phyloP scores from a whole-genome alignment of 1,139 yeast species.

The Zygosaccharomyces sapae region DNA sequence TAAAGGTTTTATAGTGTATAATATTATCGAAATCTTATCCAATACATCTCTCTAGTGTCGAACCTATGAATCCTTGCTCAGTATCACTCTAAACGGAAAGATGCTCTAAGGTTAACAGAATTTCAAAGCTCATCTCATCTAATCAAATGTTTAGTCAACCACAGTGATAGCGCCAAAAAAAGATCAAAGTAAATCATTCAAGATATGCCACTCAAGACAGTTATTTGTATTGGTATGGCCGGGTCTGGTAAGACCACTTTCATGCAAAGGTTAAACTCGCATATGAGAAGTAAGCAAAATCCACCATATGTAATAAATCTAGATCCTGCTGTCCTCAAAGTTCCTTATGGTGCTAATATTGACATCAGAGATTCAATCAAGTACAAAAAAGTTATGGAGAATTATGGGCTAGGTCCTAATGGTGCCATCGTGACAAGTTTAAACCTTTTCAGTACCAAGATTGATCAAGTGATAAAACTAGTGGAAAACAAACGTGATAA shows the following conservation, averaged over 20 bases:
- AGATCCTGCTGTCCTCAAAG: slow-evolving; percentile 92
- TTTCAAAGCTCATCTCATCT: background rate
- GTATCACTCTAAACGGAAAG: background rate
- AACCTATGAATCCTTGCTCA: background rate
- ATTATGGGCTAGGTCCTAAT: slow-evolving; percentile 89
- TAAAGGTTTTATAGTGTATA: background rate
- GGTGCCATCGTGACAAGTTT: slow-evolving; percentile 97
- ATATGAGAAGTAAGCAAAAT: slow-evolving; percentile 63
- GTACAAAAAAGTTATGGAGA: slow-evolving; percentile 92
- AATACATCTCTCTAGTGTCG: background rate
- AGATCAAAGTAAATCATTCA: background rate
- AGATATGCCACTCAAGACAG: slow-evolving; percentile 55
- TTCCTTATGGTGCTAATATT: slow-evolving; percentile 90
- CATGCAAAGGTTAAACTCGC: slow-evolving; percentile 90
- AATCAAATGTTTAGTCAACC: background rate
- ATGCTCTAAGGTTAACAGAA: background rate
- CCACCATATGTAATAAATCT: slow-evolving; percentile 85
- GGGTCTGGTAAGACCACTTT: slow-evolving; percentile 98
- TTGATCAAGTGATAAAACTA: slow-evolving; percentile 85
- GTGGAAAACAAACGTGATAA: slow-evolving; percentile 74
- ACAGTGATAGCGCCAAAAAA: background rate
- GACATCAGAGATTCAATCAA: slow-evolving; percentile 95
- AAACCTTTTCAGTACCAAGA: slow-evolving; percentile 86
- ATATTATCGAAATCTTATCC: background rate
- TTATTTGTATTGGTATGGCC: slow-evolving; percentile 94